Conservation (phyloP, 2,329 filamentous ascomycete species). For the Xylaria sp. region DNA sequence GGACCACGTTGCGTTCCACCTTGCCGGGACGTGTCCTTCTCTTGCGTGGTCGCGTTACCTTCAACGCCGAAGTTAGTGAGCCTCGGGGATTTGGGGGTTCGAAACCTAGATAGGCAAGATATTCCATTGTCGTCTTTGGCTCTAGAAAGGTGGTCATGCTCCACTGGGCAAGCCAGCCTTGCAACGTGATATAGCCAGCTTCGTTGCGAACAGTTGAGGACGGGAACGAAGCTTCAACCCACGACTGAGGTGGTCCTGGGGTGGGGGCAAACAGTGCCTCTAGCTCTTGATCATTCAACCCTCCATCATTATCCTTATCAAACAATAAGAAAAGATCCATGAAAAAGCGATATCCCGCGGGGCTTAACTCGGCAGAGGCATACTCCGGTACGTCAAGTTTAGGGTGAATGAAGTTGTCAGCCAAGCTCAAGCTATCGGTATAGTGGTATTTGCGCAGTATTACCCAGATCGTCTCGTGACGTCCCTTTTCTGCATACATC, state of each 20-base stretch:
- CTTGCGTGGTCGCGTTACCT: constrained; percentile 92
- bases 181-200: constrained; percentile 91
- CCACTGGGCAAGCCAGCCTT: constrained; percentile 99
- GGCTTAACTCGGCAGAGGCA: constrained; percentile 92
- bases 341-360: constrained; percentile 95
- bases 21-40: constrained; percentile 81
- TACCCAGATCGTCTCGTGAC: constrained; percentile 98
- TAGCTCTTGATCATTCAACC: constrained; percentile 86
- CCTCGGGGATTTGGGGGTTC: constrained; percentile 81
- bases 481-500: constrained; percentile 95
- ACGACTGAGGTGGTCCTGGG: constrained; percentile 85
- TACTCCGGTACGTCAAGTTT: constrained; percentile 94
- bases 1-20: constrained; percentile 92
- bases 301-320: constrained; percentile 97
- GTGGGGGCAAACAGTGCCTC: constrained; percentile 91
- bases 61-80: constrained; percentile 83
- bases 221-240: constrained; percentile 89
- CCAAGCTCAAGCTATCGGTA: constrained; percentile 91
- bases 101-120: constrained; percentile 95
- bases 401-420: constrained; percentile 90
- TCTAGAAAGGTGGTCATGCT: constrained; percentile 99
- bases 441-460: constrained; percentile 96
- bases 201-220: constrained; percentile 95
- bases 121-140: constrained; percentile 93
- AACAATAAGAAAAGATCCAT: constrained; percentile 95